Percentiles rank a stretch among this genome's conserved stretches.
Evolutionary conservation across 352 stramenopile genomes (phyloP).

Genomic region (Globisporangium yorkense): DNA sequence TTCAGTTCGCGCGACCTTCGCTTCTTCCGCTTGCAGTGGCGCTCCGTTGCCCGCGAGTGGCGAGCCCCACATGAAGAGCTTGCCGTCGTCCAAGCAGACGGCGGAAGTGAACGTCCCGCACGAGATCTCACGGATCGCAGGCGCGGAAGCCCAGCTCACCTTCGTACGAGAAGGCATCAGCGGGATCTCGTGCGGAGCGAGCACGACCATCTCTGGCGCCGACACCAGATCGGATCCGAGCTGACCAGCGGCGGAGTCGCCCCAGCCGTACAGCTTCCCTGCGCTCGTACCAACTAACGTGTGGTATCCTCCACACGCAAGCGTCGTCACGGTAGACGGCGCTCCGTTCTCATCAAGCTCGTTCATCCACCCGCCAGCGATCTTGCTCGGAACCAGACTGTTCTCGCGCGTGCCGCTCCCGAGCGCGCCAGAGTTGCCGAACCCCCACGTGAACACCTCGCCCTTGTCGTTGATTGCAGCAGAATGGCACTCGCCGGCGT

Average conservation of each 20-base stretch:
- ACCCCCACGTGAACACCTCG: constrained; percentile 83
- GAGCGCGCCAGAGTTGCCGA: constrained; percentile 75
- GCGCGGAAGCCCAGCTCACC: neutral
- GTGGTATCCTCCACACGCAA: constrained; percentile 77
- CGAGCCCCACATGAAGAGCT: constrained; percentile 74
- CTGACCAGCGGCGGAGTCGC: constrained; percentile 67
- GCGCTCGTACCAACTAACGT: constrained; percentile 46
- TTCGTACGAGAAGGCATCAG: constrained; percentile 14
- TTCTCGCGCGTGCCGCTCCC: constrained; percentile 63
- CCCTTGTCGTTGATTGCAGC: constrained; percentile 52
- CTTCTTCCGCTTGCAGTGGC: constrained; percentile 42
- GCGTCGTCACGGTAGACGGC: constrained; percentile 14
- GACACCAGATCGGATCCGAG: constrained; percentile 45
- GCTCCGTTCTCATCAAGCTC: constrained; percentile 8
- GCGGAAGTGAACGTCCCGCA: constrained; percentile 68
- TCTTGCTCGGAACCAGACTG: constrained; percentile 27
- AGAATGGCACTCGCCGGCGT: constrained; percentile 82
- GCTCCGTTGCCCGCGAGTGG: constrained; percentile 62
- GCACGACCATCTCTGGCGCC: constrained; percentile 47
- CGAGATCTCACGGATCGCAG: constrained; percentile 32
- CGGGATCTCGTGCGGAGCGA: constrained; percentile 38
- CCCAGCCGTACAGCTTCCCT: constrained; percentile 69
- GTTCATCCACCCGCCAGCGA: constrained; percentile 30
- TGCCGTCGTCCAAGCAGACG: constrained; percentile 37
- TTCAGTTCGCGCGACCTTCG: constrained; percentile 34